These are phyloP conservation scores for Phytophthora citrophthora DNA, from an alignment of 352 stramenopile genomes.

Conservation along the genomic window DNA sequence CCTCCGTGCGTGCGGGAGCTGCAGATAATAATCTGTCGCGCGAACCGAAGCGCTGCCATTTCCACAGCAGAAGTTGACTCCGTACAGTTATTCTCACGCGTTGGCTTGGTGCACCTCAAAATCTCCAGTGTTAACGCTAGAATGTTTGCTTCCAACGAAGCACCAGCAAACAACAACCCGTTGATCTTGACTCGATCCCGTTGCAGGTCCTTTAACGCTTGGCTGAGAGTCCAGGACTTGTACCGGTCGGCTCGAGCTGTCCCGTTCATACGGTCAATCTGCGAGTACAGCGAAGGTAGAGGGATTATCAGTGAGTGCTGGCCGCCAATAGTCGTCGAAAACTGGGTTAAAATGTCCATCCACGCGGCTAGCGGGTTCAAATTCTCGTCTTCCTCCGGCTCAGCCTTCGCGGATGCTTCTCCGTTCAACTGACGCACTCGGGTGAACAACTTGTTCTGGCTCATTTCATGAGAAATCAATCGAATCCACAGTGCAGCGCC, in stretches of 20 bases:
- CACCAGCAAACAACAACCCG: constrained; percentile 37
- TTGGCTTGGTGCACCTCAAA: constrained; percentile 15
- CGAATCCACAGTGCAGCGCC: constrained; percentile 54
- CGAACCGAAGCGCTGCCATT: constrained; percentile 64
- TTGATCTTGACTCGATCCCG: constrained; percentile 71
- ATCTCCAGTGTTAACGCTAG: constrained; percentile 28
- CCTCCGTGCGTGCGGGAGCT: constrained; percentile 70
- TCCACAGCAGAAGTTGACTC: constrained; percentile 21
- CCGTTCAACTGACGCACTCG: constrained; percentile 30
- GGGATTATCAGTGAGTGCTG: constrained; percentile 40
- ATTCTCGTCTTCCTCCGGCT: background rate
- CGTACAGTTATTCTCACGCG: background rate
- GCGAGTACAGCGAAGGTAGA: constrained; percentile 59
- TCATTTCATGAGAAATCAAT: constrained; percentile 53
- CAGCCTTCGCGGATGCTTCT: background rate
- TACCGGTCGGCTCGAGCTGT: constrained; percentile 45
- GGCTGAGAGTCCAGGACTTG: constrained; percentile 56
- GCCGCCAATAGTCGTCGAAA: constrained; percentile 2
- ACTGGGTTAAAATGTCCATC: constrained; percentile 19
- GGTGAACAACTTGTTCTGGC: constrained; percentile 35
- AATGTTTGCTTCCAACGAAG: constrained; percentile 37
- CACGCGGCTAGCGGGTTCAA: constrained; percentile 11
- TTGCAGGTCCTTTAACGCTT: constrained; percentile 73
- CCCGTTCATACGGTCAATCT: constrained; percentile 47
- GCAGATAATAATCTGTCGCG: constrained; percentile 58